Evolutionary conservation across 108 stramenopile species (phyloP).

Genomic region (Fragilaria crotonensis): DNA sequence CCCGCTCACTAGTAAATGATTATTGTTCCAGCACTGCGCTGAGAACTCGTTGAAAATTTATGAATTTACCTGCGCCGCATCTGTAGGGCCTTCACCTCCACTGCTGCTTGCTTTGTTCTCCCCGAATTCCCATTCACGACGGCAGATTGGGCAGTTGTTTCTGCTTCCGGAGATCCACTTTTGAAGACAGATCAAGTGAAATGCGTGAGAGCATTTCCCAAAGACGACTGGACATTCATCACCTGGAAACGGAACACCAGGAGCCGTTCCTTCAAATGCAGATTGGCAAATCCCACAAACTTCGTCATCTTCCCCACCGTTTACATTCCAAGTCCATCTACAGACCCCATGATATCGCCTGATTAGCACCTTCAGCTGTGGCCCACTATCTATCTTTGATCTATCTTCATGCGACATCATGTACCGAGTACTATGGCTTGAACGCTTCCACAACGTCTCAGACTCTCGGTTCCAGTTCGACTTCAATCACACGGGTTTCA

Average conservation of each 20-base stretch:
- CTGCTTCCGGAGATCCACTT: conserved; percentile 6
- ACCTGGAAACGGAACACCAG: conserved; percentile 82
- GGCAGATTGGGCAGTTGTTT: conserved; percentile 75
- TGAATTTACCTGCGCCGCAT: no score
- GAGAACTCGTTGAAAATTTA: background rate
- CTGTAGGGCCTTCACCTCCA: no score
- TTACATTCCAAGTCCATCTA: conserved; percentile 78
- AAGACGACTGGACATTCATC: conserved; percentile 88
- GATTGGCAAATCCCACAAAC: conserved; percentile 91
- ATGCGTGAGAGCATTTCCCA: conserved; percentile 85
- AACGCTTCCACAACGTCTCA: no score
- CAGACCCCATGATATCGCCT: conserved; percentile 75
- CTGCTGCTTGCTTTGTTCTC: conserved; percentile 1
- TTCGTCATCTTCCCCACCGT: conserved; percentile 53
- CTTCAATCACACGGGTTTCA: no score
- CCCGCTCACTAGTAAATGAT: conserved; percentile 54
- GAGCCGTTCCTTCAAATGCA: conserved; percentile 80
- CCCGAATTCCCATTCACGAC: conserved; percentile 86
- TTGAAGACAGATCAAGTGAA: conserved; percentile 77
- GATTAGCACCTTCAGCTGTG: conserved; percentile 62
- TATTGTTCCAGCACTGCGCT: background rate
- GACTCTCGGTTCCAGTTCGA: no score
- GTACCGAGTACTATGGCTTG: no score
- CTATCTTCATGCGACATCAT: no score
- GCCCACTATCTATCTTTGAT: no score